phyloP scores from a whole-genome alignment of 2,329 filamentous ascomycete genomes.

The Venturia oleaginea region DNA sequence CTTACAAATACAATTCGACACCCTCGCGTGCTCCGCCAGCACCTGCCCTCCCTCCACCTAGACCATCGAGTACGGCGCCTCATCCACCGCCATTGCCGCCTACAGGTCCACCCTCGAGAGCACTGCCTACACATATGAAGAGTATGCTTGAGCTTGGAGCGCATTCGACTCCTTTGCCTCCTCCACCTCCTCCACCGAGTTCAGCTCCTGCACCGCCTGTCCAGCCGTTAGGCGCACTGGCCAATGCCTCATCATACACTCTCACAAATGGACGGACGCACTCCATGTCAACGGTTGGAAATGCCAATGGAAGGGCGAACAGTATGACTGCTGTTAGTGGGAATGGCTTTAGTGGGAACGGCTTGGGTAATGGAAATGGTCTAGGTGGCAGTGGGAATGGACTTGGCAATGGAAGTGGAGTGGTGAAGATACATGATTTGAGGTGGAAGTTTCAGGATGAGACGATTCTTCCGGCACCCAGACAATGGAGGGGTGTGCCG shows the following conservation, averaged over 20 bases:
- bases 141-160: constrained; percentile 4
- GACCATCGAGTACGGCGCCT: constrained; percentile 15
- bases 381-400: neutral
- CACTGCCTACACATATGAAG: constrained; percentile 20
- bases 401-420: constrained; percentile 14
- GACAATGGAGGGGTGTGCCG: constrained; percentile 64
- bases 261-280: constrained; percentile 31
- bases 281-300: neutral
- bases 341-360: constrained; percentile 14
- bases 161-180: constrained; percentile 32
- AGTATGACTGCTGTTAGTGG: constrained; percentile 19
- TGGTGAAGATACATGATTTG: constrained; percentile 55
- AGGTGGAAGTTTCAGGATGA: constrained; percentile 86
- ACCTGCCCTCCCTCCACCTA: constrained; percentile 17
- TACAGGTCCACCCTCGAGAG: constrained; percentile 34
- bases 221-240: constrained; percentile 46
- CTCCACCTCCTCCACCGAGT: constrained; percentile 26
- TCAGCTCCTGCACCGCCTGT: constrained; percentile 28
- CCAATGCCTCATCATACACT: constrained; percentile 54
- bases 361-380: neutral
- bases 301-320: constrained; percentile 17
- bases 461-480: constrained; percentile 70
- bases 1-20: constrained; percentile 21
- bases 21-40: constrained; percentile 31
- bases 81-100: constrained; percentile 23